These are phyloP conservation scores for Glycine latifolia DNA, from an alignment of 306 rosid genomes.

Conservation along the genomic window DNA sequence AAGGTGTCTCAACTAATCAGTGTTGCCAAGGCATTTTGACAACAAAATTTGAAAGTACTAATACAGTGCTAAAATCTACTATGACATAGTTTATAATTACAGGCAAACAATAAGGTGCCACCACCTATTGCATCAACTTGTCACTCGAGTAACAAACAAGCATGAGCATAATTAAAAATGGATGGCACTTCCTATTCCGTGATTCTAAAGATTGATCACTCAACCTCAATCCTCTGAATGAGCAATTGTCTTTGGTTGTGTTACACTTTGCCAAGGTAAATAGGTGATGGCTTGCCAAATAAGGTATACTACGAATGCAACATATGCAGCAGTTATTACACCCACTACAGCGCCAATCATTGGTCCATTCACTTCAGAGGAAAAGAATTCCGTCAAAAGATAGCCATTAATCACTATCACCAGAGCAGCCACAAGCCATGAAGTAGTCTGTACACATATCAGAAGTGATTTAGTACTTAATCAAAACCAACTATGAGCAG, in stretches of 20 bases:
- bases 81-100: constrained; percentile 26
- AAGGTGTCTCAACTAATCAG: constrained; percentile 18
- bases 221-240: constrained; percentile 48
- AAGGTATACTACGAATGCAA: constrained; percentile 78
- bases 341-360: constrained; percentile 48
- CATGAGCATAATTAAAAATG: not conserved
- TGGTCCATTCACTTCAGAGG: constrained; percentile 71
- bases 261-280: constrained; percentile 51
- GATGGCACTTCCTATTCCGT: not conserved
- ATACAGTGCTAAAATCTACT: constrained; percentile 37
- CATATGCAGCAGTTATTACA: constrained; percentile 66
- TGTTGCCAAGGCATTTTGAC: constrained; percentile 33
- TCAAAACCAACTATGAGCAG: not conserved
- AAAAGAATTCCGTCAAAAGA: constrained; percentile 78
- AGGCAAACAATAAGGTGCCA: constrained; percentile 16
- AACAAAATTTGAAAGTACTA: constrained; percentile 21
- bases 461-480: constrained; percentile 33
- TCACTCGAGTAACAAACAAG: constrained; percentile 16
- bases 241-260: constrained; percentile 46
- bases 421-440: constrained; percentile 88
- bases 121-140: constrained; percentile 7
- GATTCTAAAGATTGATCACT: constrained; percentile 37
- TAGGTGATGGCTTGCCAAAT: constrained; percentile 53
- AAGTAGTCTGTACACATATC: constrained; percentile 54
- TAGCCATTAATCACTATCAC: constrained; percentile 90